Conservation (phyloP, 371 early-diverging fungal species). For the Saksenaea vasiformis region DNA sequence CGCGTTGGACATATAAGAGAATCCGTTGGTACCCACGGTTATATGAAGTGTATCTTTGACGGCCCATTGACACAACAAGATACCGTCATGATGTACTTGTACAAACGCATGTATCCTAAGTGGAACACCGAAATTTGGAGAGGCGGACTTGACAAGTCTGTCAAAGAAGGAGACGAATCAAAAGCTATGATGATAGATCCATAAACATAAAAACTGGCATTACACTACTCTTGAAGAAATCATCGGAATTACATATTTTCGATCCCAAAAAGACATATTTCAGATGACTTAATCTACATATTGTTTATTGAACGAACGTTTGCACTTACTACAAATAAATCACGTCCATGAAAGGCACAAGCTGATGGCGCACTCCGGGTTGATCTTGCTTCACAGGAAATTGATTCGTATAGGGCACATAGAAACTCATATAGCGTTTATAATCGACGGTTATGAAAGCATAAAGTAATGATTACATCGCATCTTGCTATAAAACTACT, state of each 20-base stretch:
- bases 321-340: too few species aligned
- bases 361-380: too few species aligned
- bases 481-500: too few species aligned
- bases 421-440: too few species aligned
- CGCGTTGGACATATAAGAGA: constrained; percentile 92
- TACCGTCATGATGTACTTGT: constrained; percentile 91
- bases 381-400: too few species aligned
- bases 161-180: neutral
- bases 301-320: too few species aligned
- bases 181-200: constrained; percentile 7
- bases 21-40: constrained; percentile 95
- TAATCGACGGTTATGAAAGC: too few species aligned
- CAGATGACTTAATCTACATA: neutral
- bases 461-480: too few species aligned
- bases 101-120: constrained; percentile 95
- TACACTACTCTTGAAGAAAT: neutral
- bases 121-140: constrained; percentile 67
- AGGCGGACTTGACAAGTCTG: constrained; percentile 29
- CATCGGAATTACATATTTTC: neutral
- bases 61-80: constrained; percentile 91
- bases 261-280: neutral
- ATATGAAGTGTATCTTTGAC: constrained; percentile 95
- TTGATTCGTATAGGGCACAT: too few species aligned
- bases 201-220: neutral
- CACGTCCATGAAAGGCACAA: too few species aligned